Conservation (phyloP, 257 asterid species). For the Linderniella brevidens region DNA sequence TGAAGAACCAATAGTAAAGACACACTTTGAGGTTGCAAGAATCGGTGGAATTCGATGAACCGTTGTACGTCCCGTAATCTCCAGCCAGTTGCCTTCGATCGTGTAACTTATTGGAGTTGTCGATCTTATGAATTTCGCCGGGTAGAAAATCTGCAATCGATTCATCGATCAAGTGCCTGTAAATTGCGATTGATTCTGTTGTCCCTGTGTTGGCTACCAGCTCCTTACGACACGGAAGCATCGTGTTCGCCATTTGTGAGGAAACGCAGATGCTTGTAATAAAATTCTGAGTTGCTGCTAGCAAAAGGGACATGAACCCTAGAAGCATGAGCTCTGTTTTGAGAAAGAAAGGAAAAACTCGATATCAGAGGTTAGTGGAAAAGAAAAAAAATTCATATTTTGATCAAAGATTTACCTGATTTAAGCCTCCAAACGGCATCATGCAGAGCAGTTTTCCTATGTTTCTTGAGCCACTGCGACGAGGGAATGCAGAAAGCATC, state of each 20-base stretch:
- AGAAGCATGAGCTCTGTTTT: constrained; percentile 37
- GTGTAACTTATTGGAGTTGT: too few species aligned
- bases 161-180: not conserved
- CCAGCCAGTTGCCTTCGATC: too few species aligned
- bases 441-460: constrained; percentile 20
- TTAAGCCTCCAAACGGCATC: constrained; percentile 43
- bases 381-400: not conserved
- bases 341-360: not conserved
- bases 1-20: not conserved
- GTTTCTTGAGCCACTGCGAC: constrained; percentile 36
- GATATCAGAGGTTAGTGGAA: too few species aligned
- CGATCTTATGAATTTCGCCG: not conserved
- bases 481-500: not conserved
- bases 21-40: constrained; percentile 30
- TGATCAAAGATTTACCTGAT: constrained; percentile 17
- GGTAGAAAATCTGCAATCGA: not conserved
- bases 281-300: constrained; percentile 23
- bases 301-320: constrained; percentile 38
- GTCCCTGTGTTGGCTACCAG: not conserved
- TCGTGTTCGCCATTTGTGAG: constrained; percentile 18
- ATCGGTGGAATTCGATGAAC: constrained; percentile 10
- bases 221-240: constrained; percentile 39
- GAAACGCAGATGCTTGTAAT: constrained; percentile 33
- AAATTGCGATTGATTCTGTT: constrained; percentile 9
- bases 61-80: too few species aligned